A percentile compares a stretch with the other conserved stretches of the same genome.
phyloP scores from a whole-genome alignment of 768 basidiomycete genomes.

The Dacryopinax primogenitus region DNA sequence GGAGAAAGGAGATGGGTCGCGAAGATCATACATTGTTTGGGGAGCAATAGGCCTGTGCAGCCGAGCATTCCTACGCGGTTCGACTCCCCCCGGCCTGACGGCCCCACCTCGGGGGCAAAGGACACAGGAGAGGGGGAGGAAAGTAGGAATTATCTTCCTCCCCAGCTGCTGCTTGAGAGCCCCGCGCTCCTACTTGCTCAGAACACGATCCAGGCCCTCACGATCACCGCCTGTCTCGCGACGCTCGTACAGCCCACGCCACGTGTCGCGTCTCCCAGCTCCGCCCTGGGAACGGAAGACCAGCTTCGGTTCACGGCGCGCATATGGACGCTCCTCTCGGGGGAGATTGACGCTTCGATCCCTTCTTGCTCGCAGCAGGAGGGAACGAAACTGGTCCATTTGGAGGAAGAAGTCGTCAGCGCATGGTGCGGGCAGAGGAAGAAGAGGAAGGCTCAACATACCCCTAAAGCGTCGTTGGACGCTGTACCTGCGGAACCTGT shows the following conservation, averaged over 20 bases:
- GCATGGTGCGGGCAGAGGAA: slow-evolving; percentile 20
- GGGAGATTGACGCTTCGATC: slow-evolving; percentile 37
- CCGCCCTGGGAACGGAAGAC: slow-evolving; percentile 7
- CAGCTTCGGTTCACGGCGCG: slow-evolving; percentile 40
- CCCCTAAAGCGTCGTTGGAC: neutral
- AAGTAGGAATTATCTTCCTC: slow-evolving; percentile 41
- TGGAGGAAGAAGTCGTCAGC: slow-evolving; percentile 61
- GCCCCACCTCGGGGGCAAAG: neutral
- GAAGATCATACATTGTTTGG: neutral
- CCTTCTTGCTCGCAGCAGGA: slow-evolving; percentile 16
- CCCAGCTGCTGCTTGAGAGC: slow-evolving; percentile 48
- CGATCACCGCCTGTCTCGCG: slow-evolving; percentile 49
- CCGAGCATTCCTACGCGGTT: neutral
- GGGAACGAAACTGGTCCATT: slow-evolving; percentile 47
- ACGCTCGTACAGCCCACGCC: slow-evolving; percentile 39
- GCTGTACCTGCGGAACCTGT: neutral
- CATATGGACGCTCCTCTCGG: slow-evolving; percentile 50
- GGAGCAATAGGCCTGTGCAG: neutral
- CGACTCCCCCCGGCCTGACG: neutral
- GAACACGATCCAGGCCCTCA: slow-evolving; percentile 57
- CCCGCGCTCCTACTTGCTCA: slow-evolving; percentile 47
- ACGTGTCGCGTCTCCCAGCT: slow-evolving; percentile 12
- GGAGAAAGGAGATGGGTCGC: neutral
- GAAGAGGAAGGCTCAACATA: neutral
- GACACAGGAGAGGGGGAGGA: neutral